phyloP scores from a whole-genome alignment of 257 asterid genomes.

The Fraxinus quadrangulata region DNA sequence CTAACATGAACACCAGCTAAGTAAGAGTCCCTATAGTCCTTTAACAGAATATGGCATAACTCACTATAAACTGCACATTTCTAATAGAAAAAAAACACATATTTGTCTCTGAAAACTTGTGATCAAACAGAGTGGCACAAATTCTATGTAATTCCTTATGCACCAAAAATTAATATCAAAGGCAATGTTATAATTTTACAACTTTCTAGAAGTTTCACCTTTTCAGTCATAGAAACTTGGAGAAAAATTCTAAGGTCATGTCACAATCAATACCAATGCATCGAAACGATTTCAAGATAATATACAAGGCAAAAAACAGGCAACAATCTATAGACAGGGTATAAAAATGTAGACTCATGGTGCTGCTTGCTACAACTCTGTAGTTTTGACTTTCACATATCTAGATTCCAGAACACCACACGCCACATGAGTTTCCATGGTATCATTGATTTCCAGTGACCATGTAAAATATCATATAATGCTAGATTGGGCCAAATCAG shows the following conservation, averaged over 20 bases:
- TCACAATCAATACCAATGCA: neutral
- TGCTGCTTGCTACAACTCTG: neutral
- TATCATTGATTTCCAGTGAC: neutral
- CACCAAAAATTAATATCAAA: neutral
- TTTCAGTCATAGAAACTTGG: neutral
- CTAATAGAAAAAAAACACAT: neutral
- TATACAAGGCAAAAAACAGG: neutral
- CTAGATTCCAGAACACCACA: slow-evolving; percentile 4
- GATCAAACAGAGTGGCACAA: neutral
- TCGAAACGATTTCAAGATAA: neutral
- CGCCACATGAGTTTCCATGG: neutral
- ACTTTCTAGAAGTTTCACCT: neutral
- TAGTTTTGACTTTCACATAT: neutral
- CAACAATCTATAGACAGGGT: neutral
- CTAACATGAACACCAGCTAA: neutral
- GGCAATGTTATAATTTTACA: neutral
- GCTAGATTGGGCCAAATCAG: neutral
- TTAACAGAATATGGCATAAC: neutral
- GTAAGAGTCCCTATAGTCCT: neutral
- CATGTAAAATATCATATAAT: neutral
- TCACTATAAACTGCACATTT: neutral
- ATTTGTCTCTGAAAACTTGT: neutral
- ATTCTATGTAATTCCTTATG: neutral
- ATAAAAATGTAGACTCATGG: neutral
- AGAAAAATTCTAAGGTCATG: neutral